These are phyloP conservation scores for Hymenoscyphus fructigenus DNA, from an alignment of 2,329 filamentous ascomycete genomes.

Conservation along the genomic window DNA sequence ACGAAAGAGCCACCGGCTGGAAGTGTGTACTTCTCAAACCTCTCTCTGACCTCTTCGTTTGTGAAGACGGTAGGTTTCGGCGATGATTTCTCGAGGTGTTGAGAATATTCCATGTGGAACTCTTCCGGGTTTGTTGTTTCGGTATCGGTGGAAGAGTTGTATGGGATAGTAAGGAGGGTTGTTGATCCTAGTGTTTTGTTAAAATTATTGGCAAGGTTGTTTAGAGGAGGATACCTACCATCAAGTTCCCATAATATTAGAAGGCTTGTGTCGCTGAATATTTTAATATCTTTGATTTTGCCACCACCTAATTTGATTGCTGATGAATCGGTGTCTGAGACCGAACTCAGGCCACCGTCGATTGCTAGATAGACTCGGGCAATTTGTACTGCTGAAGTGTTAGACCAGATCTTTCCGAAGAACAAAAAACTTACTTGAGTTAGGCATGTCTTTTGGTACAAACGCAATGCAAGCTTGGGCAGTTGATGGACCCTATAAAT, in stretches of 20 bases:
- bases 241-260: slow-evolving; percentile 32
- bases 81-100: slow-evolving; percentile 9
- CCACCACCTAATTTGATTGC: slow-evolving; percentile 33
- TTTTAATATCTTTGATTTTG: slow-evolving; percentile 34
- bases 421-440: slow-evolving; percentile 26
- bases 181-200: slow-evolving; percentile 16
- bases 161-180: slow-evolving; percentile 30
- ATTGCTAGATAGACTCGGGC: slow-evolving; percentile 29
- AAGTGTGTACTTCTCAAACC: slow-evolving; percentile 23
- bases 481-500: slow-evolving; percentile 19
- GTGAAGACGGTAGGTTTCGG: slow-evolving; percentile 15
- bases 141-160: slow-evolving; percentile 12
- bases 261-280: slow-evolving; percentile 31
- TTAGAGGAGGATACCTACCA: slow-evolving; percentile 21
- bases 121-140: neutral
- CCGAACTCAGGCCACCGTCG: slow-evolving; percentile 35
- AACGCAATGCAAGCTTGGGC: slow-evolving; percentile 28
- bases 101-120: slow-evolving; percentile 16
- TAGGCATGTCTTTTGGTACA: slow-evolving; percentile 25
- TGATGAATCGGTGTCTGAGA: slow-evolving; percentile 22
- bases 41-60: slow-evolving; percentile 23
- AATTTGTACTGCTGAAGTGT: slow-evolving; percentile 31
- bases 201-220: neutral
- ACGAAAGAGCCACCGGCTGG: slow-evolving; percentile 22
- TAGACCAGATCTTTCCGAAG: neutral